Base-by-base conservation (phyloP, 768 basidiomycete species). In the Xerocomellus chrysenteron region DNA sequence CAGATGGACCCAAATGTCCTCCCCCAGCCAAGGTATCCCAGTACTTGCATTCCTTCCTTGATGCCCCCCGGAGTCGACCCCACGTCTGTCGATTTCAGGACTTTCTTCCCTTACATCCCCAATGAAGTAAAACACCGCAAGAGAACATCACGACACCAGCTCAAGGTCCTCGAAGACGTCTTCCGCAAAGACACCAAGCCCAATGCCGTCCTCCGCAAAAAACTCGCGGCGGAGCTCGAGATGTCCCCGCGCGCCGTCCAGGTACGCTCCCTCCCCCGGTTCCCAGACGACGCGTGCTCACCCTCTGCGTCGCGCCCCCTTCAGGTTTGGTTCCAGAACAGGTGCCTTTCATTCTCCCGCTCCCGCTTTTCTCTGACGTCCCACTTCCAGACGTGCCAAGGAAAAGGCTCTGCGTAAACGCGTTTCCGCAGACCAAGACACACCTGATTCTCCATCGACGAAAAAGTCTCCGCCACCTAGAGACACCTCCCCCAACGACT, bases 221-320 rank as follows among this genome's bases (percentile, higher is more conserved):
- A 83, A 60, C 83, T 98, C 51, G 89, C 94, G 0, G 75, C 80
- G 11, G 81, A 93, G 74, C 83, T 98, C 55, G 87, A 86, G 59
- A 98, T 98, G 95, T 90, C 91, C 11, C 85, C 93, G 21, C 79
- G 95, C 57, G 93, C 92, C n/a, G 91, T 98, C 2, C 95, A 98
- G 82, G 95, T 96, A 55, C 79, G 83, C 41, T 35, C 51, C 44
- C 30, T 14, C n/a, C 36, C 41, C 21, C 43, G 30, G 41, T 46
- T 39, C 52, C 52, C 33, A 17, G 30, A 40, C 54, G 48, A 49
- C 64, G 52, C 58, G 57, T 62, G 61, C 66, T 67, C 64, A 63
- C 56, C 21, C 28, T 6, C 7, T 35, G 36, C 54, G 54, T 63
- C 71, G 61, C 57, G 54, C 58, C 35, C 50, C 19, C 53, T 70